Conservation (phyloP, 2,329 filamentous ascomycete species). For the Colletotrichum chlorophyti region DNA sequence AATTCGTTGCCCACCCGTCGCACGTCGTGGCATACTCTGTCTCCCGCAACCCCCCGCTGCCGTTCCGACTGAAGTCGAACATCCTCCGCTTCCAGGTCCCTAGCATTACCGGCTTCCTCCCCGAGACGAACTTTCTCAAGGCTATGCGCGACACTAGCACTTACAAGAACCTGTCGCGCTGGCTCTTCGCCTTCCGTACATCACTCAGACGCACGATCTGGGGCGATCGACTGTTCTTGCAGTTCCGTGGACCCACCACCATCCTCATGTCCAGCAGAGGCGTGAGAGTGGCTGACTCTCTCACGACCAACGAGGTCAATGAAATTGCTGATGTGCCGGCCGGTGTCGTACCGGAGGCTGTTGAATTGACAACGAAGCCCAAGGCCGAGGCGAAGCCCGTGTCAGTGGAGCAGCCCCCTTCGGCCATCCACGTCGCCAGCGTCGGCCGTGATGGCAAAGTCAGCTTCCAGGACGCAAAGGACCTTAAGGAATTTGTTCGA, state of each 20-base stretch:
- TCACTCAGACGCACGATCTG: conserved; percentile 83
- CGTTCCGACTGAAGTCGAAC: conserved; percentile 86
- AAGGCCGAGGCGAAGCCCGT: conserved; percentile 39
- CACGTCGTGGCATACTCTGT: conserved; percentile 92
- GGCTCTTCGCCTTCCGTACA: conserved; percentile 75
- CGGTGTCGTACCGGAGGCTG: conserved; percentile 69
- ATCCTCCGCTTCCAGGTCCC: conserved; percentile 81
- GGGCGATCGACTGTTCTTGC: conserved; percentile 91
- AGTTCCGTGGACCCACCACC: conserved; percentile 86
- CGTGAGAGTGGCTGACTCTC: conserved; percentile 76
- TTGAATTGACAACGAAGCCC: conserved; percentile 53
- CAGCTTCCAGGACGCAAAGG: conserved; percentile 66
- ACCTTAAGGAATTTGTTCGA: conserved; percentile 62
- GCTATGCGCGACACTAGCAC: conserved; percentile 73
- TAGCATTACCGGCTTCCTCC: conserved; percentile 67
- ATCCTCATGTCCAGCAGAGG: conserved; percentile 90
- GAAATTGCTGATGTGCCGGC: conserved; percentile 87
- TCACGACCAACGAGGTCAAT: conserved; percentile 81
- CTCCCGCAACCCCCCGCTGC: conserved; percentile 74
- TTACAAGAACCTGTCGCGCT: conserved; percentile 73
- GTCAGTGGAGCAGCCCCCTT: conserved; percentile 42
- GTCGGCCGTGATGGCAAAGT: conserved; percentile 70
- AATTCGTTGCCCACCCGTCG: conserved; percentile 89
- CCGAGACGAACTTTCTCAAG: conserved; percentile 75
- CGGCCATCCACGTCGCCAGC: conserved; percentile 61